Evolutionary conservation across 225 moss, liverwort and hornwort species (phyloP).

Genomic region (Bryum argenteum): DNA sequence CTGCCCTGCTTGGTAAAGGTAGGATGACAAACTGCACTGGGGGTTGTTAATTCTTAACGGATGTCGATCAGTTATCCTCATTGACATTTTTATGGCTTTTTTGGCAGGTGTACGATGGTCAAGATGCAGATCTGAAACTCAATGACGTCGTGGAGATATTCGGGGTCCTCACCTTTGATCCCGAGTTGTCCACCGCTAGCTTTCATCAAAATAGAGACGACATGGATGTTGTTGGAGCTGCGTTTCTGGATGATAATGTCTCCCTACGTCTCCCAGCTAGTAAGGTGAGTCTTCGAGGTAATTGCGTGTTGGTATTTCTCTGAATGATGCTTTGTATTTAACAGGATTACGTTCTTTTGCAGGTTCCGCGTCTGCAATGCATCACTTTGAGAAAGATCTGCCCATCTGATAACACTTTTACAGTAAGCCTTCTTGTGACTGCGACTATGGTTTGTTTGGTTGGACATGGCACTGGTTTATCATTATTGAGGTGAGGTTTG

Average conservation of each 20-base stretch:
- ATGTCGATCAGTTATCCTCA: background rate
- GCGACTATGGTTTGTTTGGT: background rate
- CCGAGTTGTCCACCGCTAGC: conserved; percentile 59
- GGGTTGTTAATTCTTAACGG: background rate
- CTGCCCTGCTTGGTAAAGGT: conserved; percentile 97
- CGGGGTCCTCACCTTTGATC: conserved; percentile 89
- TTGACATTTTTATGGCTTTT: conserved; percentile 14
- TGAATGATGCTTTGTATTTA: background rate
- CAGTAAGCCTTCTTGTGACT: conserved; percentile 35
- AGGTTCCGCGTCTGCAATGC: conserved; percentile 96
- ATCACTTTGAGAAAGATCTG: conserved; percentile 68
- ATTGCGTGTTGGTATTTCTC: background rate
- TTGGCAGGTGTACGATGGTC: conserved; percentile 85
- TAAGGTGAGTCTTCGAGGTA: conserved; percentile 51
- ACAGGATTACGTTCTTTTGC: conserved; percentile 27
- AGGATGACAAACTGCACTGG: conserved; percentile 3
- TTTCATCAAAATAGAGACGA: conserved; percentile 43
- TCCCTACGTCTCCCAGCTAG: conserved; percentile 84
- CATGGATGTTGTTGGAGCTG: conserved; percentile 42
- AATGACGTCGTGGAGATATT: conserved; percentile 92
- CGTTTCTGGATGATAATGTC: conserved; percentile 64
- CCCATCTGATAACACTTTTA: conserved; percentile 29
- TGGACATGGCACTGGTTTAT: conserved; percentile 1
- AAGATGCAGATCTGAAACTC: conserved; percentile 73
- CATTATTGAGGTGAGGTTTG: conserved; percentile 9